Percentiles rank a stretch among this genome's conserved stretches.
Conservation (phyloP, 441 rosid genomes). For the Adansonia rubrostipa region DNA sequence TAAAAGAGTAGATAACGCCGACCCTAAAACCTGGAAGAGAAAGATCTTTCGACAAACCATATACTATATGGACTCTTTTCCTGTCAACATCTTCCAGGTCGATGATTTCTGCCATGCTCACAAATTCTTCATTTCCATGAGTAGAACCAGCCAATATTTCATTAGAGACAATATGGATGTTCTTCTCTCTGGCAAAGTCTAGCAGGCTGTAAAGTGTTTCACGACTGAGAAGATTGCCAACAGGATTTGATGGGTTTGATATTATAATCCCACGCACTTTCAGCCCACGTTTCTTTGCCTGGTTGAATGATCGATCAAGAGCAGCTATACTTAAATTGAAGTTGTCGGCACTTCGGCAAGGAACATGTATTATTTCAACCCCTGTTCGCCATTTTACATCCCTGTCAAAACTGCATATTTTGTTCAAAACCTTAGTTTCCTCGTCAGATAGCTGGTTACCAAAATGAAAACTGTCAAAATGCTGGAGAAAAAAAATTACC, state of each 20-base stretch:
- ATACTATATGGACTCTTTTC: constrained; percentile 77
- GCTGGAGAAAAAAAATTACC: constrained; percentile 44
- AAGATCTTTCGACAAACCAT: constrained; percentile 68
- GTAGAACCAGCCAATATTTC: constrained; percentile 72
- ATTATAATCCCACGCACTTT: constrained; percentile 75
- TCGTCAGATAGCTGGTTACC: constrained; percentile 15
- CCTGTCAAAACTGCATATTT: constrained; percentile 68
- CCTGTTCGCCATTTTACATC: constrained; percentile 94
- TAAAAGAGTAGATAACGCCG: constrained; percentile 72
- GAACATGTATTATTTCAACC: constrained; percentile 82
- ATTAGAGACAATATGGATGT: constrained; percentile 78
- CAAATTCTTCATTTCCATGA: constrained; percentile 61
- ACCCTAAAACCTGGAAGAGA: constrained; percentile 70
- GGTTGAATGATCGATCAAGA: constrained; percentile 83
- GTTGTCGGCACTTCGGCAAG: constrained; percentile 80
- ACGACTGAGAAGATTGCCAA: constrained; percentile 63
- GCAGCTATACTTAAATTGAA: constrained; percentile 68
- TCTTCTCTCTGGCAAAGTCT: constrained; percentile 85
- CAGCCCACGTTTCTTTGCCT: constrained; percentile 83
- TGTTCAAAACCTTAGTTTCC: constrained; percentile 37
- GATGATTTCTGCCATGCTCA: constrained; percentile 75
- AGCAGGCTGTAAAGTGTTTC: constrained; percentile 70
- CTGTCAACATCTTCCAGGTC: constrained; percentile 61
- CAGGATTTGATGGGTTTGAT: constrained; percentile 83
- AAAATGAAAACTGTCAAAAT: constrained; percentile 12